Evolutionary conservation across 176 grass and related monocot species (phyloP).

Genomic region (Pharus latifolius): DNA sequence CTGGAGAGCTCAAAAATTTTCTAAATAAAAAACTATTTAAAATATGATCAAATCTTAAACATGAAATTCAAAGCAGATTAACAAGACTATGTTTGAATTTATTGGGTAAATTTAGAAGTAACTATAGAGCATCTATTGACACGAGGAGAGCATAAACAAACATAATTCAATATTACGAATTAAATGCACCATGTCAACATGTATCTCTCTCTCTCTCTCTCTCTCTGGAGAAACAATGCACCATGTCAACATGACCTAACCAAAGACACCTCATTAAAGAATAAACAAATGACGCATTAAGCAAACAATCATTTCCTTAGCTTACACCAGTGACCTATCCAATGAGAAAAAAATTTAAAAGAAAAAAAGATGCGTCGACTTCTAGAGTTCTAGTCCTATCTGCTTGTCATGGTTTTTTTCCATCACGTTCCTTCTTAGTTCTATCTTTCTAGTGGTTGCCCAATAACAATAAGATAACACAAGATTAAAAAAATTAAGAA

Average conservation of each 20-base stretch:
- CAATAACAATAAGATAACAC: neutral
- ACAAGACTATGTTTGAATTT: no score
- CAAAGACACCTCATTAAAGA: conserved; percentile 16
- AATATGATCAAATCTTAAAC: no score
- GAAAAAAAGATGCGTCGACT: conserved; percentile 2
- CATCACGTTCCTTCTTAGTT: neutral
- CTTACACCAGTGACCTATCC: conserved; percentile 21
- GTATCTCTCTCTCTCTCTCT: neutral
- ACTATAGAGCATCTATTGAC: no score
- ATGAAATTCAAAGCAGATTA: no score
- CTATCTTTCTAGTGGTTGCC: neutral
- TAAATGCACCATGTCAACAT: neutral
- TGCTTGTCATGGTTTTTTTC: neutral
- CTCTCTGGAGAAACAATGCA: neutral
- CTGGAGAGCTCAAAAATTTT: no score
- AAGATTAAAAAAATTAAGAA: conserved; percentile 8
- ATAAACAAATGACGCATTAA: conserved; percentile 38
- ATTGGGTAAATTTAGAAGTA: no score
- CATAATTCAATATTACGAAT: neutral
- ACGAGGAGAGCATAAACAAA: no score
- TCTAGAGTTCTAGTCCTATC: conserved; percentile 2
- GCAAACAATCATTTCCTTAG: conserved; percentile 7
- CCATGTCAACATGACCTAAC: conserved; percentile 12
- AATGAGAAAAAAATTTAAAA: neutral
- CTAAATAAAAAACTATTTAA: no score